A percentile compares a stretch with the other conserved stretches of the same genome.
These are phyloP conservation scores for Infundibulicybe gibba DNA, from an alignment of 768 basidiomycete species.

Conservation along the genomic window DNA sequence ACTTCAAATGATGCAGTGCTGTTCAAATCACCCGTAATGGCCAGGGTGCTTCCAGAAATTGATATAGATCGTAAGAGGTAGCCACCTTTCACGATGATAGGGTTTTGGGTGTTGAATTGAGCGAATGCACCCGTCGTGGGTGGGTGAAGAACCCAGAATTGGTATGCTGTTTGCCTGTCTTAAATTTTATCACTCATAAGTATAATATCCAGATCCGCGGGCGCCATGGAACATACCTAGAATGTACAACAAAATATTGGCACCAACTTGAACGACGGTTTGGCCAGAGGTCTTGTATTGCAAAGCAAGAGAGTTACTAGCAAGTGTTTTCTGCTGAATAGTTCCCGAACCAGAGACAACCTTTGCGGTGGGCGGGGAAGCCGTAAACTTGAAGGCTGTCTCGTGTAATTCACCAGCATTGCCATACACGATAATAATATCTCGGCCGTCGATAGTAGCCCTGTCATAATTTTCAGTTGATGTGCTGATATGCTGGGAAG, in stretches of 20 bases:
- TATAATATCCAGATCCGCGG: neutral
- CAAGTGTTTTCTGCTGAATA: slow-evolving; percentile 31
- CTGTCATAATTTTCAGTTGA: slow-evolving; percentile 15
- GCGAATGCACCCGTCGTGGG: slow-evolving; percentile 31
- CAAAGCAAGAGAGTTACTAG: slow-evolving; percentile 30
- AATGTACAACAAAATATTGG: slow-evolving; percentile 36
- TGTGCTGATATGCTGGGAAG: neutral
- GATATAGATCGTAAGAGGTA: slow-evolving; percentile 41
- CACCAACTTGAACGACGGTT: slow-evolving; percentile 40
- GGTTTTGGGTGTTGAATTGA: slow-evolving; percentile 34
- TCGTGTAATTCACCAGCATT: slow-evolving; percentile 45
- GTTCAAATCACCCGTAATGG: slow-evolving; percentile 42
- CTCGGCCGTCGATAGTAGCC: slow-evolving; percentile 45
- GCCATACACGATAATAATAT: slow-evolving; percentile 44
- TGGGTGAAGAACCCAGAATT: slow-evolving; percentile 49
- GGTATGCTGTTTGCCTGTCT: slow-evolving; percentile 48
- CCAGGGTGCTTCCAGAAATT: slow-evolving; percentile 29
- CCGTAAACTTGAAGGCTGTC: slow-evolving; percentile 38
- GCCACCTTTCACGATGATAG: slow-evolving; percentile 45
- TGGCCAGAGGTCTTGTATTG: slow-evolving; percentile 46
- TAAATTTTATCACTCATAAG: neutral
- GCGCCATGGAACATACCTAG: slow-evolving; percentile 31
- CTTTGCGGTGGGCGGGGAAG: slow-evolving; percentile 20
- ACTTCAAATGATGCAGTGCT: slow-evolving; percentile 40
- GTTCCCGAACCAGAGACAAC: slow-evolving; percentile 31